These are phyloP conservation scores for Pseudogymnoascus sp. DNA, from an alignment of 2,329 filamentous ascomycete species.

Conservation along the genomic window DNA sequence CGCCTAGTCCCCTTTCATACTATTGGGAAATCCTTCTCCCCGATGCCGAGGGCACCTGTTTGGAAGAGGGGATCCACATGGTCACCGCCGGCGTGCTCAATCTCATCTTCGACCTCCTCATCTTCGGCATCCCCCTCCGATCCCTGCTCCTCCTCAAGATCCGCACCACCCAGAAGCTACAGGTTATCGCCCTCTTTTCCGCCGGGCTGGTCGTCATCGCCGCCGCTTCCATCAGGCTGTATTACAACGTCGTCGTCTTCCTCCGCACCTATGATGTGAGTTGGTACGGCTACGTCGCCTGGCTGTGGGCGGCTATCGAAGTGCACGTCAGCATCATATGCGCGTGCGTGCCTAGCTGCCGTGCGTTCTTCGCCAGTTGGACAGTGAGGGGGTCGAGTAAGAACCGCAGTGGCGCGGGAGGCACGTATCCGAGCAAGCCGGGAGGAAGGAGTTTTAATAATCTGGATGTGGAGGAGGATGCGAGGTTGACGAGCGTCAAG, in stretches of 20 bases:
- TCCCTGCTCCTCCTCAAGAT: slow-evolving; percentile 4
- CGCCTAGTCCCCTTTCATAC: neutral
- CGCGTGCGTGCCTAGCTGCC: slow-evolving; percentile 1
- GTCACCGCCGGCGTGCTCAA: neutral
- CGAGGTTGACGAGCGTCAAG: neutral
- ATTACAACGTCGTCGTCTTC: slow-evolving; percentile 3
- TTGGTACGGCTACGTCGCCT: neutral
- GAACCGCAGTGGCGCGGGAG: neutral
- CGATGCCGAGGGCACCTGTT: neutral
- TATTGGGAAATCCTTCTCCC: neutral
- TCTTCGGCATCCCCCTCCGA: slow-evolving; percentile 1
- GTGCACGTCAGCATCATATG: neutral
- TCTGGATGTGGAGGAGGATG: neutral
- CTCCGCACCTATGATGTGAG: neutral
- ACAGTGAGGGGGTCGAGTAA: slow-evolving; percentile 1
- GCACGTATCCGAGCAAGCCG: neutral
- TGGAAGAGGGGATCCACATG: neutral
- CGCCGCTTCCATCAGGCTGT: neutral
- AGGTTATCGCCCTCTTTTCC: slow-evolving; percentile 1
- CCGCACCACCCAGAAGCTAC: slow-evolving; percentile 6
- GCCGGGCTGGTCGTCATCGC: neutral
- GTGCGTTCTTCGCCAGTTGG: slow-evolving; percentile 3
- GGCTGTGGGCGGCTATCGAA: neutral
- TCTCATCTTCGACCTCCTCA: neutral
- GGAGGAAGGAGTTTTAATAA: neutral